Conservation (phyloP, 768 basidiomycete species). For the Lentinus tigrinus region DNA sequence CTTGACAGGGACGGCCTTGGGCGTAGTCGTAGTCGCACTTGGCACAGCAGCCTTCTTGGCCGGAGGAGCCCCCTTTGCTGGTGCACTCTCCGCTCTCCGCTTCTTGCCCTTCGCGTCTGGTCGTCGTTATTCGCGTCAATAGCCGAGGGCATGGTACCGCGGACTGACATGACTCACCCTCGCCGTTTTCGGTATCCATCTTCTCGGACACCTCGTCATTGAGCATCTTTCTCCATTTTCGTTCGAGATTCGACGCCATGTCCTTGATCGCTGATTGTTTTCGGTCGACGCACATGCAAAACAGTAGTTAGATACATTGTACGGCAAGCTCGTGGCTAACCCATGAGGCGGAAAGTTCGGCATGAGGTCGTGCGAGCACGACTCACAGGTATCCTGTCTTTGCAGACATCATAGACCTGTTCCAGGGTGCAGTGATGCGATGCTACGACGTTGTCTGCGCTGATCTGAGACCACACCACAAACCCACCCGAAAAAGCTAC, state of each 20-base stretch:
- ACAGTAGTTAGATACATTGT: slow-evolving; percentile 67
- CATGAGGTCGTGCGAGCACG: not conserved
- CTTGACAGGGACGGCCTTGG: slow-evolving; percentile 44
- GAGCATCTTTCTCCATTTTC: slow-evolving; percentile 73
- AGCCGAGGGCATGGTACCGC: slow-evolving; percentile 22
- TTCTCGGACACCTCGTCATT: slow-evolving; percentile 41
- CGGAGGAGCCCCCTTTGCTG: slow-evolving; percentile 48
- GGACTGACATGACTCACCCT: slow-evolving; percentile 74
- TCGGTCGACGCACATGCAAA: slow-evolving; percentile 40
- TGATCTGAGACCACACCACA: too few relatives aligned
- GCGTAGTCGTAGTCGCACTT: slow-evolving; percentile 37
- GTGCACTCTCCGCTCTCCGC: slow-evolving; percentile 62
- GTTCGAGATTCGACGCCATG: slow-evolving; percentile 86
- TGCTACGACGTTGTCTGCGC: too few relatives aligned
- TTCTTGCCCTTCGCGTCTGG: slow-evolving; percentile 68
- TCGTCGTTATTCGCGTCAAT: slow-evolving; percentile 26
- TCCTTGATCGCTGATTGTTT: slow-evolving; percentile 79
- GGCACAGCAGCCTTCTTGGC: slow-evolving; percentile 66
- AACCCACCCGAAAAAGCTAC: too few relatives aligned
- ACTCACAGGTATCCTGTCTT: too few relatives aligned
- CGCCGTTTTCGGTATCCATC: slow-evolving; percentile 38
- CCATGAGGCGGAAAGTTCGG: slow-evolving; percentile 5
- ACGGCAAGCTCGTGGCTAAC: slow-evolving; percentile 5
- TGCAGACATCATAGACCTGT: too few relatives aligned
- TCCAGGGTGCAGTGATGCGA: too few relatives aligned